Evolutionary conservation across 2,329 filamentous ascomycete genomes (phyloP), one percentile per base, ranked within the genome.

Genomic region (Dactylellina cionopaga): DNA sequence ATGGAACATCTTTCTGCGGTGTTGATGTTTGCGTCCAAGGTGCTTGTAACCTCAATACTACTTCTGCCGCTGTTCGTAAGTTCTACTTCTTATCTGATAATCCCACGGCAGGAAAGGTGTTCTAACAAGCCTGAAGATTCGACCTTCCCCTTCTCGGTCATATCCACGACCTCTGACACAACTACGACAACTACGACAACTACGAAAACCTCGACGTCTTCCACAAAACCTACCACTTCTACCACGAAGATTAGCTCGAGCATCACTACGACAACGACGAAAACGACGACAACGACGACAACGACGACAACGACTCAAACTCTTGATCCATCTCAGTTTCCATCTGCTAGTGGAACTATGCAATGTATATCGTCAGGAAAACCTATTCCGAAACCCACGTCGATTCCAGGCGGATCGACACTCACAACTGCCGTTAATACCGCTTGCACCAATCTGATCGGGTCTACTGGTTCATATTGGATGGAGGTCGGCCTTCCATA

Each of bases 401-500:
- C 31, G 9, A 22, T 46, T 9, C 29, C 39, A 19, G 44, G 39
- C 2, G 55, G 55, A 1, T 17, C 55, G 13, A 47, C 55, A n/a
- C 29, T 59, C 4, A 47, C 46, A 24, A 47, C 55, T 1, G 55
- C 43, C 0, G 47, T 59, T 47, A 47, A 27, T 15, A 59, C 39
- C 2, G 55, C 55, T 13, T 59, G 55, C 19, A 24, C 31, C 9
- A 25, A 59, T n/a, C 55, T 59, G 7, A 25, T 59, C 19, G 43
- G 39, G 13, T 25, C 55, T 1, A 33, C 39, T 9, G 43, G 55
- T 11, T 56, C 52, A 5, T 22, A 15, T 10, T 59, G 6, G 7
- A 46, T 59, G 43, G 55, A 46, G 1, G 17, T 59, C 7, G 55
- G 55, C 5, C 35, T 46, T 37, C 41, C 55, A 1, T 59, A 59